These are phyloP conservation scores for Crithidia acanthocephali DNA, from an alignment of 208 protist species.

Conservation along the genomic window DNA sequence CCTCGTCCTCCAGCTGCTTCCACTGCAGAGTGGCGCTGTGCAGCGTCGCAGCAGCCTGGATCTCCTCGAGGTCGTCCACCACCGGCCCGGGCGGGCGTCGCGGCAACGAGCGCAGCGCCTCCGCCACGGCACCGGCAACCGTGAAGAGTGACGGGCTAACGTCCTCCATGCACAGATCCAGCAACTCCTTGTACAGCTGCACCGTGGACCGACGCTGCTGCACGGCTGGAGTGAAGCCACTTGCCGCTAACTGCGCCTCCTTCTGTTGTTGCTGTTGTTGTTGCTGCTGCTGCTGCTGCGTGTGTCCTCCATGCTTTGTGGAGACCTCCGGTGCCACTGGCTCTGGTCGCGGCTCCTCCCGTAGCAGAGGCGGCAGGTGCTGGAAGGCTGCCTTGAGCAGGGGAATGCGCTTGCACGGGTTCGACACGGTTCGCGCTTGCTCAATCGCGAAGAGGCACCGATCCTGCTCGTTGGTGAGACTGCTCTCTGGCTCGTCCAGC, in stretches of 20 bases:
- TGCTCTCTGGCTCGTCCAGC: slow-evolving; percentile 31
- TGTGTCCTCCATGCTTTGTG: neutral
- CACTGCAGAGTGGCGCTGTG: slow-evolving; percentile 29
- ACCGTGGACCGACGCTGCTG: slow-evolving; percentile 39
- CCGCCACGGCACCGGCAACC: slow-evolving; percentile 62
- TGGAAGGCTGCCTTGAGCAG: slow-evolving; percentile 36
- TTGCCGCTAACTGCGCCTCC: neutral
- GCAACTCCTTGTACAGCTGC: slow-evolving; percentile 68
- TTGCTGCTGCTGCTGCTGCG: slow-evolving; percentile 2
- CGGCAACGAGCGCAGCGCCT: slow-evolving; percentile 50
- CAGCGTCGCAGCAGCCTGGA: slow-evolving; percentile 34
- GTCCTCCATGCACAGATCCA: slow-evolving; percentile 64
- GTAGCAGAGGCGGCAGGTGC: slow-evolving; percentile 24
- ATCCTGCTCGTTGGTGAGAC: slow-evolving; percentile 21
- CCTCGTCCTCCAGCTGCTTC: slow-evolving; percentile 36
- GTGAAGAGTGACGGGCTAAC: slow-evolving; percentile 50
- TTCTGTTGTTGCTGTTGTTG: neutral
- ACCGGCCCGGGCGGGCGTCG: slow-evolving; percentile 1
- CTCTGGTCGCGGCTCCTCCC: slow-evolving; percentile 9
- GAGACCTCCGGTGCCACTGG: neutral
- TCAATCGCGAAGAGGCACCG: slow-evolving; percentile 37
- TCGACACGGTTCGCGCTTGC: slow-evolving; percentile 26
- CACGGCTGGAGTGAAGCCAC: neutral
- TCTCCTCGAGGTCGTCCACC: slow-evolving; percentile 23
- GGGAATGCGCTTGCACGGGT: slow-evolving; percentile 31